These are phyloP conservation scores for Orbilia oligospora DNA, from an alignment of 2,329 filamentous ascomycete genomes.

Conservation along the genomic window DNA sequence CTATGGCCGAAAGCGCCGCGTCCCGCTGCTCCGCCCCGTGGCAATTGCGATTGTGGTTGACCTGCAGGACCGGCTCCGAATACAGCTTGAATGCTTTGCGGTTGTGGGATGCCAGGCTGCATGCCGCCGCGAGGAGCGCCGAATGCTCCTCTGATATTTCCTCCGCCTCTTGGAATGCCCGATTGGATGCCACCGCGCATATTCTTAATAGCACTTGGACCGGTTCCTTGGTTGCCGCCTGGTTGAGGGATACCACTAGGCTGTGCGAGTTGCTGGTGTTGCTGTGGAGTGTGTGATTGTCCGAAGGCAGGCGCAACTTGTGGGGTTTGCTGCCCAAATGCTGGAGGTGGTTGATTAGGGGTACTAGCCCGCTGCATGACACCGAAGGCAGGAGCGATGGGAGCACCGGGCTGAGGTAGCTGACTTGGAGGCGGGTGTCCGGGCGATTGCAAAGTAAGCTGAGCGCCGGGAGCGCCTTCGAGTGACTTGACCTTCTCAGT, in stretches of 20 bases:
- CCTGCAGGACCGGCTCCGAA: slow-evolving; percentile 32
- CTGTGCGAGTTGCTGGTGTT: slow-evolving; percentile 9
- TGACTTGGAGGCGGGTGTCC: slow-evolving; percentile 39
- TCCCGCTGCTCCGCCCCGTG: slow-evolving; percentile 50
- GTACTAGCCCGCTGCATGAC: slow-evolving; percentile 45
- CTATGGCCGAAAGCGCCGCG: slow-evolving; percentile 59
- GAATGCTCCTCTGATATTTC: slow-evolving; percentile 47
- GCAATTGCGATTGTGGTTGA: slow-evolving; percentile 52
- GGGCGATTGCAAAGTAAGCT: slow-evolving; percentile 52
- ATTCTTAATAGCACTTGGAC: slow-evolving; percentile 61
- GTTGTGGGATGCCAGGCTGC: slow-evolving; percentile 41
- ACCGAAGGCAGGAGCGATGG: slow-evolving; percentile 55
- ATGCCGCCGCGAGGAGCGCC: slow-evolving; percentile 40
- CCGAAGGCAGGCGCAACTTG: slow-evolving; percentile 58
- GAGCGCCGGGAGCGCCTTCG: slow-evolving; percentile 52
- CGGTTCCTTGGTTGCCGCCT: slow-evolving; percentile 55
- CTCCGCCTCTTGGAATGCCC: slow-evolving; percentile 63
- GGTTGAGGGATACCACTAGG: slow-evolving; percentile 30
- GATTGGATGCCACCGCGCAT: slow-evolving; percentile 63
- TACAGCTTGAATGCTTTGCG: slow-evolving; percentile 25
- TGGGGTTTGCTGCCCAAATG: slow-evolving; percentile 44
- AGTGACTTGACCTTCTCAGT: slow-evolving; percentile 63
- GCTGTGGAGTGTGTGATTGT: slow-evolving; percentile 42
- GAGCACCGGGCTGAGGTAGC: slow-evolving; percentile 36
- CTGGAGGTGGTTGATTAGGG: slow-evolving; percentile 50